Base-by-base conservation (phyloP, 2,329 filamentous ascomycete species). In the Fusarium duplospermum region DNA sequence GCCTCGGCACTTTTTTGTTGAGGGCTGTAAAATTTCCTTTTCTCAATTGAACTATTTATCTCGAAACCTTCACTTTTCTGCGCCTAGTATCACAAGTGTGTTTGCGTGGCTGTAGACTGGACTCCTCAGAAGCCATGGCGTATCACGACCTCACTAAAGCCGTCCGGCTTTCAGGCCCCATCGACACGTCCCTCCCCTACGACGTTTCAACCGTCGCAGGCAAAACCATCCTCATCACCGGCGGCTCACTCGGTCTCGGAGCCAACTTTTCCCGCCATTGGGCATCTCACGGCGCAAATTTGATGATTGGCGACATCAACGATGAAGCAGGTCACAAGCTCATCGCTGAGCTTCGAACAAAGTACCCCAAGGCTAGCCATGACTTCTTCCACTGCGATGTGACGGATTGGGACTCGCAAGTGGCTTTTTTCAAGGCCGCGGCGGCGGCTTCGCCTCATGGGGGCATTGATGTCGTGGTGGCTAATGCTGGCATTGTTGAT, bases 261-360 rank as follows among this genome's bases (percentile, higher is more conserved):
- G 54, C 63, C 14, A 58, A 50, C 40, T 65, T 65, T 38, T 42
- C 63, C 22, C 63, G 63, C 1, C 54, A 59, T 18, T 65, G 63
- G 63, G 63, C 63, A 11, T 47, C 36, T 31, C 40, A 60, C 10
- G 56, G 63, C 16, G 63, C 63, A 18, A 65, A 65, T 22, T 36
- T 65, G 40, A 65, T 65, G 63, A 65, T 65, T n/a, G 63, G 63
- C 36, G 63, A 65, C 20, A 60, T 65, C 63, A 65, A 60, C 24
- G 20, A 31, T 11, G 63, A 65, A 22, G 54, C 33, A 8, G 63
- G 63, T 4, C 63, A 61, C 18, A 35, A 29, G 7, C 52, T 65
- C 18, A 20, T 65, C n/a, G 54, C 54, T 3, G 54, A 60, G 4
- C 63, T 65, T 0, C 63, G 56, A n/a, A 33, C 36, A 36, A 22